Conservation (phyloP, 148 eudicot genomes). For the Polygonum aviculare region DNA sequence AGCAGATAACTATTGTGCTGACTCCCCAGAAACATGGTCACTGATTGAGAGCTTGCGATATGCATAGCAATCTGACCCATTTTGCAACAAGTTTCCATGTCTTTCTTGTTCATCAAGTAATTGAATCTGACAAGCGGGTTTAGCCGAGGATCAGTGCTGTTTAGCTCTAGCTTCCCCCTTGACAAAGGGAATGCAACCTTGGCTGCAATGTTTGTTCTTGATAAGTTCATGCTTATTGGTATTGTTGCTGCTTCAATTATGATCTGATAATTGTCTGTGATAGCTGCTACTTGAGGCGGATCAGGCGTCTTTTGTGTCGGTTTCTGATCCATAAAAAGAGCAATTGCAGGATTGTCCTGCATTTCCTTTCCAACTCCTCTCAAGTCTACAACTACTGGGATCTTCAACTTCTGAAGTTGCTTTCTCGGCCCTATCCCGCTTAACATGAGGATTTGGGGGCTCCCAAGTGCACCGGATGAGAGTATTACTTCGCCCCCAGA, state of each 20-base stretch:
- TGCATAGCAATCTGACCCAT: constrained; percentile 17
- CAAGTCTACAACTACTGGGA: constrained; percentile 17
- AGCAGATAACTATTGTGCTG: constrained; percentile 4
- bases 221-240: constrained; percentile 16
- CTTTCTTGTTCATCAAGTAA: constrained; percentile 23
- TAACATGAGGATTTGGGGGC: constrained; percentile 41
- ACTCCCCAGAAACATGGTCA: constrained; percentile 21
- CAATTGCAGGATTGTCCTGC: constrained; percentile 37
- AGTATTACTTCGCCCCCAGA: constrained; percentile 31
- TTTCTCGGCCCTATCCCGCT: constrained; percentile 36
- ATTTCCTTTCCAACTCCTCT: constrained; percentile 23
- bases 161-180: constrained; percentile 29
- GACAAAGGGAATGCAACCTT: constrained; percentile 33
- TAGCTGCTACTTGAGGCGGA: constrained; percentile 37
- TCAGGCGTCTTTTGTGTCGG: constrained; percentile 25
- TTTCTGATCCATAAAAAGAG: constrained; percentile 23
- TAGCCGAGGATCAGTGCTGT: constrained; percentile 26
- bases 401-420: constrained; percentile 22
- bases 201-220: constrained; percentile 29
- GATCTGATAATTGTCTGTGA: constrained; percentile 27
- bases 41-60: constrained; percentile 19
- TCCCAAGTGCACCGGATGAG: constrained; percentile 39
- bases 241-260: constrained; percentile 31
- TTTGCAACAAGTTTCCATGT: constrained; percentile 25
- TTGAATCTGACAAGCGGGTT: constrained; percentile 34